Evolutionary conservation across 2,329 filamentous ascomycete genomes (phyloP).

Genomic region (Talaromyces sp.): DNA sequence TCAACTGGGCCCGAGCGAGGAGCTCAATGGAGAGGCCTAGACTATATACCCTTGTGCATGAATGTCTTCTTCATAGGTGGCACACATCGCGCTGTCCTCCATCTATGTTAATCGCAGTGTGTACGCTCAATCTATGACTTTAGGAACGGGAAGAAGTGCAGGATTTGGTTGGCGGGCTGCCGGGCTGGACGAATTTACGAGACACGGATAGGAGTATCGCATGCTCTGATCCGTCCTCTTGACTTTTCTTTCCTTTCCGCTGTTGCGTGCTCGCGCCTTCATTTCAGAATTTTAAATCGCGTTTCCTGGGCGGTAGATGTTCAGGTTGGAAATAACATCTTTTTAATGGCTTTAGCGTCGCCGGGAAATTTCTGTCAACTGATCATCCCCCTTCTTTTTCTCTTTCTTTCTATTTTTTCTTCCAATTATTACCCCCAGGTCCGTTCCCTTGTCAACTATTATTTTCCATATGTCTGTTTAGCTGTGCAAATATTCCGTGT

Average conservation of each 20-base stretch:
- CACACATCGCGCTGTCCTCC: slow-evolving; percentile 25
- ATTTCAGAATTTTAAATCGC: slow-evolving; percentile 12
- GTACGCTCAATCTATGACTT: slow-evolving; percentile 21
- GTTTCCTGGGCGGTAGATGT: slow-evolving; percentile 19
- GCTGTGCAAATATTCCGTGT: slow-evolving; percentile 35
- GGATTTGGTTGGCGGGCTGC: slow-evolving; percentile 2
- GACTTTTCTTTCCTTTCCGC: slow-evolving; percentile 11
- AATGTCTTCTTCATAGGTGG: slow-evolving; percentile 24
- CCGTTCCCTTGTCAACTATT: slow-evolving; percentile 12
- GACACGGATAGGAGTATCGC: slow-evolving; percentile 14
- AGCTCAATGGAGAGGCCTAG: slow-evolving; percentile 30
- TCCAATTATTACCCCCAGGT: slow-evolving; percentile 10
- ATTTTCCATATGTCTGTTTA: slow-evolving; percentile 24
- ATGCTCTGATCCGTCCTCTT: slow-evolving; percentile 10
- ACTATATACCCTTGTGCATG: slow-evolving; percentile 24
- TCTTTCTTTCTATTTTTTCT: slow-evolving; percentile 11
- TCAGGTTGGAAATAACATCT: slow-evolving; percentile 27
- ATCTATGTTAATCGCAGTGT: slow-evolving; percentile 32
- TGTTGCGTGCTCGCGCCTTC: slow-evolving; percentile 15
- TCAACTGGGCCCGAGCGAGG: slow-evolving; percentile 22
- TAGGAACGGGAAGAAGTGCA: slow-evolving; percentile 5
- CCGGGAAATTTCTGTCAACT: slow-evolving; percentile 20
- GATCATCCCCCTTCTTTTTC: slow-evolving; percentile 9
- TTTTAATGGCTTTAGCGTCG: slow-evolving; percentile 28
- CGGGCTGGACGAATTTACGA: slow-evolving; percentile 28